Percentiles rank a stretch among this genome's conserved stretches.
phyloP scores from a whole-genome alignment of 2,329 filamentous ascomycete species.

The Talaromyces pinophilus region DNA sequence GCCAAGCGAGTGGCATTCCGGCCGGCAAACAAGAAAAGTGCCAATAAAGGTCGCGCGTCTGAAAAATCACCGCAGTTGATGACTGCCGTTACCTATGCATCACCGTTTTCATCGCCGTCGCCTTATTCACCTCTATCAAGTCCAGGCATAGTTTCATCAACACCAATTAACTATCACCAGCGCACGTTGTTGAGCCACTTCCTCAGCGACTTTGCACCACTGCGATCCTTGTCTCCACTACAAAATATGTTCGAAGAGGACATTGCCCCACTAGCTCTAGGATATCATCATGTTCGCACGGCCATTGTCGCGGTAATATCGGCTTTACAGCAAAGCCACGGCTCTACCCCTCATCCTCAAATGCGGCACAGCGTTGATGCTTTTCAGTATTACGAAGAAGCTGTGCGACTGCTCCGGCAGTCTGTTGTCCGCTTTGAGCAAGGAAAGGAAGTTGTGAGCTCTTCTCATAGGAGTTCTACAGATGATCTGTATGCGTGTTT shows the following conservation, averaged over 20 bases:
- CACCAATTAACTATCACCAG: slow-evolving; percentile 2
- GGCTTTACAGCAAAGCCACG: neutral
- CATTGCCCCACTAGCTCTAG: slow-evolving; percentile 4
- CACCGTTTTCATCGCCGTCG: neutral
- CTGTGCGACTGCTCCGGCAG: slow-evolving; percentile 5
- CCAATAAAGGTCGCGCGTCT: neutral
- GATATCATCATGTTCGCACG: slow-evolving; percentile 8
- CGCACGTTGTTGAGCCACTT: neutral
- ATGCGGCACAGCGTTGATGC: slow-evolving; percentile 6
- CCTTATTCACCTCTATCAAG: neutral
- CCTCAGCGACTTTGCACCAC: slow-evolving; percentile 8
- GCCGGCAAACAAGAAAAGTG: neutral
- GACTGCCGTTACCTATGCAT: neutral
- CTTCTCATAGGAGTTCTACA: neutral
- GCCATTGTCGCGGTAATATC: slow-evolving; percentile 7
- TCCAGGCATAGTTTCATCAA: neutral
- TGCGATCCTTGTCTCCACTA: neutral
- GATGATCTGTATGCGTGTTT: slow-evolving; percentile 11
- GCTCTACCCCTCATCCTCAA: neutral
- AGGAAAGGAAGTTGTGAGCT: neutral
- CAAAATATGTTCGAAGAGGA: slow-evolving; percentile 13
- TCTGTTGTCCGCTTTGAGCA: neutral
- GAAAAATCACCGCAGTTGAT: neutral
- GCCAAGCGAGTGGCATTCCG: slow-evolving; percentile 10
- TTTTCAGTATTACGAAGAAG: slow-evolving; percentile 13